Evolutionary conservation across 2,329 filamentous ascomycete genomes (phyloP).

Genomic region (Rutstroemia sp.): DNA sequence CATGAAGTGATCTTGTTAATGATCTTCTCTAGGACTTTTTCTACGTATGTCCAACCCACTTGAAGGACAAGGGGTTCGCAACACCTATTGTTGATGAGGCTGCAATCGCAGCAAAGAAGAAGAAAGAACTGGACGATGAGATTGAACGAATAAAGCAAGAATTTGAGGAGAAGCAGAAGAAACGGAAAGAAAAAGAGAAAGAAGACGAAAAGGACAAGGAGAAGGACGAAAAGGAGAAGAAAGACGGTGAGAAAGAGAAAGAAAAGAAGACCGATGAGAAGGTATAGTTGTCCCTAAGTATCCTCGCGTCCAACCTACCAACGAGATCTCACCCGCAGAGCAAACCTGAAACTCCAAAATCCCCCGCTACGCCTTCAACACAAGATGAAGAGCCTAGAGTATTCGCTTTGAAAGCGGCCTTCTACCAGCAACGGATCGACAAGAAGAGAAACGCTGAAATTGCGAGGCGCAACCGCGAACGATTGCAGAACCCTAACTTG

Average conservation of each 20-base stretch:
- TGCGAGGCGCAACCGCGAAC: slow-evolving; percentile 74
- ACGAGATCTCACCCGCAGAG: slow-evolving; percentile 16
- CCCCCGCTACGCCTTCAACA: neutral
- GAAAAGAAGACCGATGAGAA: slow-evolving; percentile 36
- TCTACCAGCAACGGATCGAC: slow-evolving; percentile 79
- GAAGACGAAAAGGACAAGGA: slow-evolving; percentile 48
- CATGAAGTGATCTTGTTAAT: neutral
- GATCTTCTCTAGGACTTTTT: slow-evolving; percentile 64
- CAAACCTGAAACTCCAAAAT: slow-evolving; percentile 16
- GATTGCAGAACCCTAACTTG: slow-evolving; percentile 66
- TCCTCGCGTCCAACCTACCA: too few species aligned
- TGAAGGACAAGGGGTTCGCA: slow-evolving; percentile 79
- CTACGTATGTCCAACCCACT: slow-evolving; percentile 76
- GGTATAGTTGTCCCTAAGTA: slow-evolving; percentile 22
- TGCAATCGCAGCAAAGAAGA: slow-evolving; percentile 49
- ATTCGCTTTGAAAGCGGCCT: slow-evolving; percentile 78
- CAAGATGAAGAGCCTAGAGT: slow-evolving; percentile 60
- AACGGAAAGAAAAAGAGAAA: slow-evolving; percentile 61
- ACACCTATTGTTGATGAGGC: slow-evolving; percentile 64
- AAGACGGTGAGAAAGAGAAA: slow-evolving; percentile 36
- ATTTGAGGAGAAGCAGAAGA: slow-evolving; percentile 71
- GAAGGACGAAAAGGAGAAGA: slow-evolving; percentile 37
- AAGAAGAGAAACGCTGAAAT: slow-evolving; percentile 71
- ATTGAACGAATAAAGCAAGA: slow-evolving; percentile 58
- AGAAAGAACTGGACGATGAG: slow-evolving; percentile 58